Evolutionary conservation across 768 basidiomycete species (phyloP), one percentile per base, ranked within the genome.

Genomic region (Boletus reticulatus): DNA sequence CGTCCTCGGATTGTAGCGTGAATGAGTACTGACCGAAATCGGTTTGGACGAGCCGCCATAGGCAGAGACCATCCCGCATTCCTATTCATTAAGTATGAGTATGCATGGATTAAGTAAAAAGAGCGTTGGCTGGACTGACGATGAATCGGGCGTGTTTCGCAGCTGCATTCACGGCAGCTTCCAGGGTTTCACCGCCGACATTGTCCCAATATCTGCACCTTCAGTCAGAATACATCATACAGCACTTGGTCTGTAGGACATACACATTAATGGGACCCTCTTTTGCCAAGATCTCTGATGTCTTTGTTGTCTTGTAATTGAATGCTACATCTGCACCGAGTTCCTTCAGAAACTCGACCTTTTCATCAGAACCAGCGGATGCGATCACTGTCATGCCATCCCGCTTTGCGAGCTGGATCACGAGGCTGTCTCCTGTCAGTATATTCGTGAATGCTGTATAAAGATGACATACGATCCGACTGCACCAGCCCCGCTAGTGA

Each of bases 341-440:
- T 4, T 77, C 76, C 47, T 77, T 78, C 69, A 87, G 69, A 62
- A 80, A 87, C 6, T 74, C 66, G 8, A 90, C 85, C 68, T 92
- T 90, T 49, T 87, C 84, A n/a, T 89, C 85, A 0, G 82, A 80
- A 2, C 89, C 87, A 0, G 86, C 84, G 1, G 84, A 87, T 0
- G 80, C 85, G 47, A 92, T 86, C 38, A 90, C 88, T 61, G 84
- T 86, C 22, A 78, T 63, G 4, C 80, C 80, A n/a, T 80, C 76
- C 0, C 61, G 58, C 48, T 83, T 82, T 0, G 81, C 80, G 6
- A 82, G 65, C 53, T 83, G 81, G 43, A 81, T 76, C 19, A 82
- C 78, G 13, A 82, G 43, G 1, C 79, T 80, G 37, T 7, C 2
- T 3, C 8, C 6, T 17, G 13, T 64, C 27, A 47, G 27, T 3